phyloP scores from a whole-genome alignment of 2,329 filamentous ascomycete species.

The Cordyceps javanica region DNA sequence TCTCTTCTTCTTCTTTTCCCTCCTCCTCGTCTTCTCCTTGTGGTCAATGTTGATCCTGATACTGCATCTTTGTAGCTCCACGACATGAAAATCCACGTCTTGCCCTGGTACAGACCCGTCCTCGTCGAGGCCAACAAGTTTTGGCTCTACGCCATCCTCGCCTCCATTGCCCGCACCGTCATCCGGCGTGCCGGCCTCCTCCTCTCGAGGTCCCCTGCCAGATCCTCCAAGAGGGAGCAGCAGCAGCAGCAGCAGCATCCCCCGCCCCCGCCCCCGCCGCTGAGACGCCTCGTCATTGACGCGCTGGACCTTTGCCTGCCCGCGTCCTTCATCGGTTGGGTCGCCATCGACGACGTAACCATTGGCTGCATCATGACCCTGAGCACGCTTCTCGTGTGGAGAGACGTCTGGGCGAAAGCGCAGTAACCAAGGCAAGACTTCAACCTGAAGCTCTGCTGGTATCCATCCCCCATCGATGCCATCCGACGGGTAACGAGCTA shows the following conservation, averaged over 20 bases:
- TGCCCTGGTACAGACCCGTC: constrained; percentile 11
- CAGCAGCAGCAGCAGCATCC: background rate
- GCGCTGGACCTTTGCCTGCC: constrained; percentile 9
- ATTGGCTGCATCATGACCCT: constrained; percentile 10
- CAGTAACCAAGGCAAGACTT: too few relatives aligned
- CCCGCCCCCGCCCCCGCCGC: background rate
- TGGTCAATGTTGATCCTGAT: background rate
- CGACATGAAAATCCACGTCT: constrained; percentile 10
- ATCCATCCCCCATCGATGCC: too few relatives aligned
- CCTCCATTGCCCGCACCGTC: constrained; percentile 8
- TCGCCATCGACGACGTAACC: constrained; percentile 1
- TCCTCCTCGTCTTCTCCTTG: too few relatives aligned
- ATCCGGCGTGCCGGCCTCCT: background rate
- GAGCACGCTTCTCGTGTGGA: constrained; percentile 12
- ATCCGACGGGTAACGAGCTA: background rate
- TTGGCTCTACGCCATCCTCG: constrained; percentile 13
- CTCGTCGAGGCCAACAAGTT: constrained; percentile 14
- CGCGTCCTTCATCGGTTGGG: constrained; percentile 12
- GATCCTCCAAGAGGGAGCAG: background rate
- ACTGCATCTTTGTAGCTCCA: background rate
- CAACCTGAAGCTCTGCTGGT: too few relatives aligned
- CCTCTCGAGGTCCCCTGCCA: background rate
- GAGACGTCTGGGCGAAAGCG: constrained; percentile 7
- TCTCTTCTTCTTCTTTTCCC: too few relatives aligned
- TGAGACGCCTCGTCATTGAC: constrained; percentile 3